phyloP scores from a whole-genome alignment of 305 asterid genomes.

The Fraxinus sp. region DNA sequence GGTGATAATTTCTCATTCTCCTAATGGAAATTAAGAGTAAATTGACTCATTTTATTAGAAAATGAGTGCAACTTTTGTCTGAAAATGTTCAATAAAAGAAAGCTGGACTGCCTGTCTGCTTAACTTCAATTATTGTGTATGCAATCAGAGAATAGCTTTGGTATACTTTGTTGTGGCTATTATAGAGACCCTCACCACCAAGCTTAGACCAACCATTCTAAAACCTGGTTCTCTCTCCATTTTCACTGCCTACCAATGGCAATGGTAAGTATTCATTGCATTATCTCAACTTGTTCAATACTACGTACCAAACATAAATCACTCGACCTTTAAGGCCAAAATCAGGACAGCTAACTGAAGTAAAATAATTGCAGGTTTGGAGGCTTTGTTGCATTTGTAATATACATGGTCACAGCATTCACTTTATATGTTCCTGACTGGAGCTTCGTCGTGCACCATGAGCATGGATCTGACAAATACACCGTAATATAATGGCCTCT shows the following conservation, averaged over 20 bases:
- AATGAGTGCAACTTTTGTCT: background rate
- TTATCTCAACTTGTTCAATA: background rate
- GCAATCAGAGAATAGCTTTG: constrained; percentile 78
- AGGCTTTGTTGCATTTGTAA: constrained; percentile 58
- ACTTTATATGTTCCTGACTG: constrained; percentile 80
- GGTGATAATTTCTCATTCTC: constrained; percentile 32
- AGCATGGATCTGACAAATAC: constrained; percentile 37
- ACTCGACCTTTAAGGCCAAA: background rate
- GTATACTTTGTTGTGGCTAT: constrained; percentile 75
- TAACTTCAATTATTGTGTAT: constrained; percentile 2
- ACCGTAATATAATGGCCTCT: constrained; percentile 32
- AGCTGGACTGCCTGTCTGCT: background rate
- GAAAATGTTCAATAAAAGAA: background rate
- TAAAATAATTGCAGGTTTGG: constrained; percentile 48
- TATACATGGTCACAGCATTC: constrained; percentile 65
- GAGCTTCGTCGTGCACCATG: constrained; percentile 43
- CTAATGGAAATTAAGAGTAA: background rate
- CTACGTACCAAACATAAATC: background rate
- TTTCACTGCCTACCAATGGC: constrained; percentile 80
- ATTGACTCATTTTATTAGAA: background rate
- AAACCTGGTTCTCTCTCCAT: constrained; percentile 53
- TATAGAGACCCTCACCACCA: constrained; percentile 66
- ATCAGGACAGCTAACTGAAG: background rate
- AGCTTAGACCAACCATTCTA: constrained; percentile 56
- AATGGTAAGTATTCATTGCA: constrained; percentile 46